These are phyloP conservation scores for Kitagawia praeruptora DNA, from an alignment of 129 eudicot species.

Conservation along the genomic window DNA sequence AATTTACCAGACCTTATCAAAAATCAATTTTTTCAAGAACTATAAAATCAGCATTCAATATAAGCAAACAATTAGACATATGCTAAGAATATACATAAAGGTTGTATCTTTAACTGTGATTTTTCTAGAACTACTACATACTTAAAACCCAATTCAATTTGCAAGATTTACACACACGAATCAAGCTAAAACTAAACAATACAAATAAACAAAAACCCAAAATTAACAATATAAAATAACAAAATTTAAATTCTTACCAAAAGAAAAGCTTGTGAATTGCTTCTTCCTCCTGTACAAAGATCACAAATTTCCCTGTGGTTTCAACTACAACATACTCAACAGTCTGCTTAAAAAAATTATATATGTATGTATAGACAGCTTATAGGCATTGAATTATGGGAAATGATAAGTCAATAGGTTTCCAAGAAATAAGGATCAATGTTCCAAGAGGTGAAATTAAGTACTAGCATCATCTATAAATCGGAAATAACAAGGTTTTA, in stretches of 20 bases:
- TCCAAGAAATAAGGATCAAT: conserved; percentile 1
- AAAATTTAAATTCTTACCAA: background rate
- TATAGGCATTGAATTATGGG: background rate
- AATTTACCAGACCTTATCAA: background rate
- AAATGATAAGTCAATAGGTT: background rate
- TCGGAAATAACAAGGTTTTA: background rate
- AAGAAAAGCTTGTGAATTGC: background rate
- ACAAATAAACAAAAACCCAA: background rate
- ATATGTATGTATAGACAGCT: background rate
- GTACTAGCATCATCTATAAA: background rate
- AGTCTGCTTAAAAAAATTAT: background rate
- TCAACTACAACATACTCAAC: background rate
- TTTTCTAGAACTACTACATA: background rate
- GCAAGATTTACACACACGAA: background rate
- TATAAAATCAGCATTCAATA: background rate
- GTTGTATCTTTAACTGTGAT: background rate
- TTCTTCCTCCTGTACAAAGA: background rate
- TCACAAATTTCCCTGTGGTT: background rate
- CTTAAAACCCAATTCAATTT: background rate
- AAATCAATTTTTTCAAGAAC: background rate
- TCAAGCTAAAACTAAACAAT: background rate
- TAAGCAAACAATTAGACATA: background rate
- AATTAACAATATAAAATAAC: background rate
- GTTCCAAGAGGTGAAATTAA: background rate
- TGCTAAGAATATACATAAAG: background rate